Base-by-base conservation (phyloP, 495 filamentous ascomycete species). In the Schizothecium vesticola region DNA sequence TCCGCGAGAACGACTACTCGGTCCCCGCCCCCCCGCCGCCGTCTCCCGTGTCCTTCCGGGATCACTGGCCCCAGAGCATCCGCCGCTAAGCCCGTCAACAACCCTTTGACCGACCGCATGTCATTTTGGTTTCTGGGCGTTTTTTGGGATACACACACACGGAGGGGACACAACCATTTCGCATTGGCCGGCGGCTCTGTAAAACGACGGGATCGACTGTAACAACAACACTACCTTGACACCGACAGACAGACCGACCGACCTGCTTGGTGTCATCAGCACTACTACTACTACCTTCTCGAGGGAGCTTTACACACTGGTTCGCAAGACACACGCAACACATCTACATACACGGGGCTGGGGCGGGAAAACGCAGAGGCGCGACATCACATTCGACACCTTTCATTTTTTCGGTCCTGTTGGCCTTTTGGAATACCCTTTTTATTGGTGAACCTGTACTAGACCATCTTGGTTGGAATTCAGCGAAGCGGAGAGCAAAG, bases 11-110 rank as follows among this genome's bases (percentile, higher is more conserved):
- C 58, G 82, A 84, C 73, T 84, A 81, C 77, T 75, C 80, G 33
- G 82, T 84, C 23, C 82, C 82, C 56, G 81, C 81, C 13, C 81
- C 82, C 1, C 82, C 82, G 22, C 82, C 82, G 28, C 82, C 82
- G 8, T 82, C 79, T 68, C 82, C 82, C 26, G 80, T 84, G 66
- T 78, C 80, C 74, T 84, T 81, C 70, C 76, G 78, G 31, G 79
- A 82, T 68, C 78, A 82, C 69, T 84, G 82, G 82, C 78, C 75
- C 57, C 63, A 71, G 26, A 63, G 70, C 31, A 66, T 74, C 29
- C 75, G 75, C 55, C 74, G 72, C 59, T 77, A 60, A 72, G 70
- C 61, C 23, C 29, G 58, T 24, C 19, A 19, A 51, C 43, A 3
- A 51, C 43, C 7, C 43, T 6, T 51, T n/a, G 43, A 19, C 19